Percentiles rank a stretch among this genome's conserved stretches.
These are phyloP conservation scores for Cryphonectria parasitica DNA, from an alignment of 2,329 filamentous ascomycete species.

Conservation along the genomic window DNA sequence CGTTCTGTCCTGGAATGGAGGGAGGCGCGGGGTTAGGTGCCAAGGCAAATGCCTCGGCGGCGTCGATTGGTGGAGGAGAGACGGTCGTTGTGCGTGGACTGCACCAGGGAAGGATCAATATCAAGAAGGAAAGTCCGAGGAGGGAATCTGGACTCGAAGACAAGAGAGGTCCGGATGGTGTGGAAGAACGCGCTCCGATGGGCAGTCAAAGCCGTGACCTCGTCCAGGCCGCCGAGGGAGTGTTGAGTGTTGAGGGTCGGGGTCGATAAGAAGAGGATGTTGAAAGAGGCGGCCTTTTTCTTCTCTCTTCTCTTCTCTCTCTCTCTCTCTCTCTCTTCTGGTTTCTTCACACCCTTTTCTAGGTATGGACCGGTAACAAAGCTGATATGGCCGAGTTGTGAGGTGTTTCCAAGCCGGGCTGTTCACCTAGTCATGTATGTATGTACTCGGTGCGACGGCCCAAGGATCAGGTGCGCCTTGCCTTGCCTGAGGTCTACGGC, in stretches of 20 bases:
- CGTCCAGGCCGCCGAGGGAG: neutral
- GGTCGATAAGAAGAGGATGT: neutral
- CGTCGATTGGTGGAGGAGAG: constrained; percentile 4
- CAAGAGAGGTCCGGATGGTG: neutral
- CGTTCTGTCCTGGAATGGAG: neutral
- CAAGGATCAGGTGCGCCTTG: constrained; percentile 3
- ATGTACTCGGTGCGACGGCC: constrained; percentile 3
- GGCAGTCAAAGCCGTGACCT: neutral
- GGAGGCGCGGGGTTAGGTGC: neutral
- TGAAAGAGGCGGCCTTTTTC: neutral
- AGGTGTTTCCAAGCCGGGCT: neutral
- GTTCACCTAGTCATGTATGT: constrained; percentile 14
- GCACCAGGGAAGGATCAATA: constrained; percentile 4
- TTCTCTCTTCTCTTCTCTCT: neutral
- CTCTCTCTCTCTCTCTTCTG: neutral
- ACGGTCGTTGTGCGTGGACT: neutral
- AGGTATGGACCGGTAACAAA: neutral
- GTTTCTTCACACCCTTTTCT: neutral
- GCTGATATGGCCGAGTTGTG: neutral
- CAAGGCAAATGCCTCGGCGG: neutral
- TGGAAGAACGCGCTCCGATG: neutral
- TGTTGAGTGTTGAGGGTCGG: neutral
- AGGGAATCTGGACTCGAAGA: neutral
- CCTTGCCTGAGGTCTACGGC: neutral
- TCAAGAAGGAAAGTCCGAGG: constrained; percentile 3